Evolutionary conservation across 495 filamentous ascomycete genomes (phyloP).

Genomic region (Sporormia fimetaria): DNA sequence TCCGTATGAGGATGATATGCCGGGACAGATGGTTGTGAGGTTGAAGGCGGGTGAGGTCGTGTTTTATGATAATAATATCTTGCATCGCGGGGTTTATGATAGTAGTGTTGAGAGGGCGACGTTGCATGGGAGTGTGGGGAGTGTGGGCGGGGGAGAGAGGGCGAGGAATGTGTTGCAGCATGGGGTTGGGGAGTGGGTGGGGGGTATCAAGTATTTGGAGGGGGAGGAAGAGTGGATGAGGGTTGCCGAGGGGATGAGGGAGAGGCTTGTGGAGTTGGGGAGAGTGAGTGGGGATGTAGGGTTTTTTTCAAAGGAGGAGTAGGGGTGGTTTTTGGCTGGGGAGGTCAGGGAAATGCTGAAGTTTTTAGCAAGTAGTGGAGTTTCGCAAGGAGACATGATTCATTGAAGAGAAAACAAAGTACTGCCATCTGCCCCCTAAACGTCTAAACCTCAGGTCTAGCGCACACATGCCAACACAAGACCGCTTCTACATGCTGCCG

Average conservation of each 20-base stretch:
- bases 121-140: constrained; percentile 69
- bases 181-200: constrained; percentile 67
- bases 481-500: too few species aligned
- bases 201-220: constrained; percentile 32
- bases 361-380: too few species aligned
- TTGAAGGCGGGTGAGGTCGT: constrained; percentile 62
- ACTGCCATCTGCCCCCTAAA: too few species aligned
- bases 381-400: too few species aligned
- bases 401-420: too few species aligned
- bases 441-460: too few species aligned
- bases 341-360: too few species aligned
- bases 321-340: too few species aligned
- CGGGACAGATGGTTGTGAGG: constrained; percentile 50
- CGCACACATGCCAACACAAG: too few species aligned
- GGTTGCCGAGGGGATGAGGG: constrained; percentile 36
- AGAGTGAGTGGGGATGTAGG: constrained; percentile 27
- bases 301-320: constrained; percentile 29
- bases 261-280: constrained; percentile 31
- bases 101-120: constrained; percentile 51
- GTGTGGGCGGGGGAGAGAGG: constrained; percentile 40
- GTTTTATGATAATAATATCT: constrained; percentile 82
- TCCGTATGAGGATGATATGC: constrained; percentile 45
- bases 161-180: constrained; percentile 80
- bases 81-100: constrained; percentile 68
- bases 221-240: constrained; percentile 43